Evolutionary conservation across 2,329 filamentous ascomycete species (phyloP).

Genomic region (Colletotrichum sp.): DNA sequence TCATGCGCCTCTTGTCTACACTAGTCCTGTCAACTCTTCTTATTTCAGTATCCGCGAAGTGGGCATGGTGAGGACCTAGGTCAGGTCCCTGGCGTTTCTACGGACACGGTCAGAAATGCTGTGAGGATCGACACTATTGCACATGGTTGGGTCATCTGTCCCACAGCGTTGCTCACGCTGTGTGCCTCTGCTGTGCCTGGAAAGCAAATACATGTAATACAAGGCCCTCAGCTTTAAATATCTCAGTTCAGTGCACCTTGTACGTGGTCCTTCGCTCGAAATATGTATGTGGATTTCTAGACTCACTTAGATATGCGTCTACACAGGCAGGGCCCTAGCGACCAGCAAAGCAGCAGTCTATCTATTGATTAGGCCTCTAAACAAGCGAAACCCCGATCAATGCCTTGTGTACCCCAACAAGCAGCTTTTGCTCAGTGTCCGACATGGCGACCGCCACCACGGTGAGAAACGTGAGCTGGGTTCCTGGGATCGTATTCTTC

Average conservation of each 20-base stretch:
- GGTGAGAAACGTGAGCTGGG: slow-evolving; percentile 27
- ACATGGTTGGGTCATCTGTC: not conserved
- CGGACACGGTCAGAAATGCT: not conserved
- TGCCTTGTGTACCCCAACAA: not conserved
- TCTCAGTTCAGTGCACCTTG: not conserved
- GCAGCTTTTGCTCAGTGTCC: not conserved
- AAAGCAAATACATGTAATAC: not conserved
- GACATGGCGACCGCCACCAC: not conserved
- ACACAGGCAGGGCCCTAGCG: not conserved
- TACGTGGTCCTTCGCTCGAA: not conserved
- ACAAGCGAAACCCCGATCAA: not conserved
- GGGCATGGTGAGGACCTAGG: not conserved
- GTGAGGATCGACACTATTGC: not conserved
- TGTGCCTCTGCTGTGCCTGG: not conserved
- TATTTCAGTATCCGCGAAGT: not conserved
- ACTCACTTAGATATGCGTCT: not conserved
- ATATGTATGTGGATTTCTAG: not conserved
- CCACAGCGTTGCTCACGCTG: not conserved
- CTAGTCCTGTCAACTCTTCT: not conserved
- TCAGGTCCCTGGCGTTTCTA: not conserved
- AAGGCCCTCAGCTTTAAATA: not conserved
- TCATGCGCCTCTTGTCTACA: not conserved
- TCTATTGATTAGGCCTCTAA: not conserved
- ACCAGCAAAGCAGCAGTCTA: not conserved
- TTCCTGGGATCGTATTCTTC: slow-evolving; percentile 52